Conservation (phyloP, 495 filamentous ascomycete genomes). For the Pseudotulostoma volvatum region DNA sequence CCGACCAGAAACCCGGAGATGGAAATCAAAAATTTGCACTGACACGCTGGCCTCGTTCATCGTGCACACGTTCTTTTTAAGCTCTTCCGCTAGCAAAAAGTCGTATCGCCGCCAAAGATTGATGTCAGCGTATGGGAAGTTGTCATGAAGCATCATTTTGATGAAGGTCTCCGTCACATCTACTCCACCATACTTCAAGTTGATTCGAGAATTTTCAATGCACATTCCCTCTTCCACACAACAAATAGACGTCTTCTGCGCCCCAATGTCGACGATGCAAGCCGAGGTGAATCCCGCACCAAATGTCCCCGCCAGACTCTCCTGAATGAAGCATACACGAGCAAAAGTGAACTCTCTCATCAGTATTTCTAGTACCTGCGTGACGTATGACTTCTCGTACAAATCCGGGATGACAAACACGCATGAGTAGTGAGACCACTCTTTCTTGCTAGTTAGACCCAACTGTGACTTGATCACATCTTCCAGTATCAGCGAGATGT, state of each 20-base stretch:
- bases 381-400: constrained; percentile 85
- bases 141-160: constrained; percentile 91
- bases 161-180: constrained; percentile 91
- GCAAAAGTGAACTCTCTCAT: constrained; percentile 79
- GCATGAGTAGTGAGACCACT: constrained; percentile 82
- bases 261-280: constrained; percentile 92
- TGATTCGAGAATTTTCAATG: constrained; percentile 79
- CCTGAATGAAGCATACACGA: constrained; percentile 83
- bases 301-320: constrained; percentile 85
- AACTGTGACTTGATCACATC: constrained; percentile 72
- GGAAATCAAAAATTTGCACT: constrained; percentile 69
- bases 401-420: constrained; percentile 92
- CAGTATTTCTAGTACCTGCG: constrained; percentile 63
- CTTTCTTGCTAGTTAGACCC: constrained; percentile 54
- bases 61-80: constrained; percentile 79
- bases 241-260: constrained; percentile 93
- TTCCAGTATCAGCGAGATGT: constrained; percentile 74
- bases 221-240: constrained; percentile 96
- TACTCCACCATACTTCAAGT: constrained; percentile 80
- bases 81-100: constrained; percentile 82
- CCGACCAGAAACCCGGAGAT: constrained; percentile 72
- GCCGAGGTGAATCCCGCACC: constrained; percentile 87
- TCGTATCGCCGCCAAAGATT: constrained; percentile 83
- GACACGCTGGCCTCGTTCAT: constrained; percentile 71
- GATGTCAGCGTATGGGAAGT: constrained; percentile 88